A percentile compares a stretch with the other conserved stretches of the same genome.
phyloP scores from a whole-genome alignment of 2,329 filamentous ascomycete species.

The Tolypocladium paradoxum region DNA sequence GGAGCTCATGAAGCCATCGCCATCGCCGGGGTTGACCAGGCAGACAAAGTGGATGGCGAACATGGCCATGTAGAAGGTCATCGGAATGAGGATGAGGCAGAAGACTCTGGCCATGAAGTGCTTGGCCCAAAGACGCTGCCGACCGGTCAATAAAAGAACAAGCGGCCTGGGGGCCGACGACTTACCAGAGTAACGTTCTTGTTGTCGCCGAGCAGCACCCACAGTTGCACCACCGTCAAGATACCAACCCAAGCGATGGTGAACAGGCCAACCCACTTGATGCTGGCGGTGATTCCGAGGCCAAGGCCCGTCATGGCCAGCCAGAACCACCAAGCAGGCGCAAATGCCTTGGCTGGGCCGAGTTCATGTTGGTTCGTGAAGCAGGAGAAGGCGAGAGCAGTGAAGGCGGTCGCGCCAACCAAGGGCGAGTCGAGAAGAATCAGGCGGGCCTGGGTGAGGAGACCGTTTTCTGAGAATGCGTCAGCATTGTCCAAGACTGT shows the following conservation, averaged over 20 bases:
- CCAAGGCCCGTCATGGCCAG: slow-evolving; percentile 75
- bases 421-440: slow-evolving; percentile 95
- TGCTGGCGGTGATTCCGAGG: slow-evolving; percentile 81
- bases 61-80: slow-evolving; percentile 90
- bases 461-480: slow-evolving; percentile 65
- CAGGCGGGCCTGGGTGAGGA: slow-evolving; percentile 86
- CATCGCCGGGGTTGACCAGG: slow-evolving; percentile 88
- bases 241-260: slow-evolving; percentile 96
- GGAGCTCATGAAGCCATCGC: slow-evolving; percentile 98
- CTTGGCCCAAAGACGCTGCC: slow-evolving; percentile 72
- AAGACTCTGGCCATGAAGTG: slow-evolving; percentile 87
- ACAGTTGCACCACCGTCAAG: slow-evolving; percentile 84
- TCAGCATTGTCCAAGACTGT: slow-evolving; percentile 14
- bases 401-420: slow-evolving; percentile 86
- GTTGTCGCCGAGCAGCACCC: slow-evolving; percentile 84
- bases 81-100: slow-evolving; percentile 81
- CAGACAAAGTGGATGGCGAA: slow-evolving; percentile 95
- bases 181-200: slow-evolving; percentile 70
- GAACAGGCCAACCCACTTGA: slow-evolving; percentile 98
- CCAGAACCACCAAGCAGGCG: slow-evolving; percentile 97
- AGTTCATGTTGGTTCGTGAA: slow-evolving; percentile 97
- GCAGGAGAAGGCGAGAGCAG: slow-evolving; percentile 77
- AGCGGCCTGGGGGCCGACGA: slow-evolving; percentile 1
- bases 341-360: slow-evolving; percentile 79
- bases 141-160: slow-evolving; percentile 6